phyloP scores from a whole-genome alignment of 129 eudicot genomes.

The Artemisia tridentata region DNA sequence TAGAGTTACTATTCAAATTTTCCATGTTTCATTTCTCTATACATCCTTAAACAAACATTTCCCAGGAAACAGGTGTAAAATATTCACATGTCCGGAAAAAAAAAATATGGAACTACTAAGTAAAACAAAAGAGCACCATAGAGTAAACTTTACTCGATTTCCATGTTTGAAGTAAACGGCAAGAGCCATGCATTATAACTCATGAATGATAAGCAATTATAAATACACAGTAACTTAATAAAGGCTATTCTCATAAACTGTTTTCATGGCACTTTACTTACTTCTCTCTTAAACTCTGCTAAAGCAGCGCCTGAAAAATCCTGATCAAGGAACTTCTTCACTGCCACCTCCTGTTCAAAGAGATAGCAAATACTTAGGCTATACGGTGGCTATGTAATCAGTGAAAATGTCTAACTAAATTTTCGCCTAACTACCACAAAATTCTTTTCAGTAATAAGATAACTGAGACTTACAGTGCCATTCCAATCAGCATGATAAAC shows the following conservation, averaged over 20 bases:
- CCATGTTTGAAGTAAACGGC: too few relatives aligned
- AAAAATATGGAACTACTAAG: neutral
- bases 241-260: too few relatives aligned
- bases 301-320: conserved; percentile 99
- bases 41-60: neutral
- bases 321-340: conserved; percentile 97
- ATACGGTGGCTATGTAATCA: conserved; percentile 7
- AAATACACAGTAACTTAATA: neutral
- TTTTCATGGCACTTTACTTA: too few relatives aligned
- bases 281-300: conserved; percentile 96
- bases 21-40: neutral
- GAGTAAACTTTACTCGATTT: too few relatives aligned
- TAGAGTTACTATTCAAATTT: conserved; percentile 12
- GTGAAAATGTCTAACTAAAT: neutral
- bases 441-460: conserved; percentile 18
- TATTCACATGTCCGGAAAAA: neutral
- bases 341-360: conserved; percentile 87
- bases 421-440: conserved; percentile 5
- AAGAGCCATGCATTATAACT: neutral
- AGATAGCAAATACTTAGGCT: conserved; percentile 24
- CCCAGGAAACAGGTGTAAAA: neutral
- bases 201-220: neutral
- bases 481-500: too few relatives aligned
- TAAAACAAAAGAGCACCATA: neutral
- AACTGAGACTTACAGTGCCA: conserved; percentile 66